Conservation (phyloP, 306 rosid genomes). For the Neltuma alba region DNA sequence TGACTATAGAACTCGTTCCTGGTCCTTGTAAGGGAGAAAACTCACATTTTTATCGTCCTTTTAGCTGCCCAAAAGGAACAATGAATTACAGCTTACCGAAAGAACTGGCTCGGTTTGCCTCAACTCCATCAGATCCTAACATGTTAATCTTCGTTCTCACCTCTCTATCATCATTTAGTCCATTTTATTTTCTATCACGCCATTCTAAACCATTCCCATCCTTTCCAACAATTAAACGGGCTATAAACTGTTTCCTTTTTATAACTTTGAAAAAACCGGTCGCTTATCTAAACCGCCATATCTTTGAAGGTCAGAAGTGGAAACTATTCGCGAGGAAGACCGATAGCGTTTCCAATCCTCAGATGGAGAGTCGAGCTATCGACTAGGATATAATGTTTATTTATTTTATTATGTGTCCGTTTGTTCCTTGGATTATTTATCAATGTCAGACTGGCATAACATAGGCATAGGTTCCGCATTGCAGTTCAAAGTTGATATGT, state of each 20-base stretch:
- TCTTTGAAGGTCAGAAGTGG: no score
- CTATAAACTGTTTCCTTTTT: not conserved
- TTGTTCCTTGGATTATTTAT: not conserved
- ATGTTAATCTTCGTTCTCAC: not conserved
- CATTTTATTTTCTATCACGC: not conserved
- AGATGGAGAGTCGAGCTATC: not conserved
- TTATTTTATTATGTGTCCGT: not conserved
- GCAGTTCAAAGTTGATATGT: conserved; percentile 85
- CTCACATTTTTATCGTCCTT: not conserved
- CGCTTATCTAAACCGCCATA: not conserved
- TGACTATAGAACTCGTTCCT: not conserved
- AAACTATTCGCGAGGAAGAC: not conserved
- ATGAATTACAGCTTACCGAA: not conserved
- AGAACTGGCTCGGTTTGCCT: not conserved
- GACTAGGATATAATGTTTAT: not conserved
- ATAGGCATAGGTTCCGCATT: conserved; percentile 11
- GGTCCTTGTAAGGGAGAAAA: not conserved
- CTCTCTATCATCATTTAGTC: not conserved
- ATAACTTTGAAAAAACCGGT: not conserved
- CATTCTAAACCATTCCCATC: not conserved
- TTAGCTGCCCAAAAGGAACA: not conserved
- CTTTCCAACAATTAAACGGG: not conserved
- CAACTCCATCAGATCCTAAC: no score
- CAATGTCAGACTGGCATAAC: not conserved
- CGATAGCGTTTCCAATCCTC: not conserved